These are phyloP conservation scores for Capronia epimyces DNA, from an alignment of 2,329 filamentous ascomycete species.

Conservation along the genomic window DNA sequence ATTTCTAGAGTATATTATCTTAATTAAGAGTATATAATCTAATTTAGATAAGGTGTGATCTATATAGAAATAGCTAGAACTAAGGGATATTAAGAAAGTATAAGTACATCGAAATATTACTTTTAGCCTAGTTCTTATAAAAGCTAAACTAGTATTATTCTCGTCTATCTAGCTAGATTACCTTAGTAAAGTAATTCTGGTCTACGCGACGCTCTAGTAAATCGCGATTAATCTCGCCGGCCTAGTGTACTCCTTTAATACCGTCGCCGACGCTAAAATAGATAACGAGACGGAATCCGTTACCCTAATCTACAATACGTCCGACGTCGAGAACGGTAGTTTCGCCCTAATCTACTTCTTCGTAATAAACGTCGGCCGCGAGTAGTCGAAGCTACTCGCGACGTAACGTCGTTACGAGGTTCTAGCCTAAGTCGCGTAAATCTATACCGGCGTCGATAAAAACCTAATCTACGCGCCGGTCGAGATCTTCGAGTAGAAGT, in stretches of 20 bases:
- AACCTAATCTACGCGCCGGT: slow-evolving; percentile 1
- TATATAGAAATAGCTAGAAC: too few relatives aligned
- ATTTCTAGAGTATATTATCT: too few relatives aligned
- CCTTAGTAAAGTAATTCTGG: slow-evolving; percentile 49
- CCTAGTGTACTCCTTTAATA: slow-evolving; percentile 40
- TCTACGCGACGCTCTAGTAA: slow-evolving; percentile 46
- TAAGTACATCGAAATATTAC: slow-evolving; percentile 43
- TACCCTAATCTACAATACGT: slow-evolving; percentile 45
- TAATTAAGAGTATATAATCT: too few relatives aligned
- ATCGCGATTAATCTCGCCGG: slow-evolving; percentile 34
- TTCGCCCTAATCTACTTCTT: slow-evolving; percentile 35
- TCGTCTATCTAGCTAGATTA: slow-evolving; percentile 41
- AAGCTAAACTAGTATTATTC: slow-evolving; percentile 36
- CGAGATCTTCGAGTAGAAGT: slow-evolving; percentile 22
- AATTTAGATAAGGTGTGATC: too few relatives aligned
- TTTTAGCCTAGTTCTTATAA: slow-evolving; percentile 47
- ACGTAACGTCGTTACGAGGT: slow-evolving; percentile 5
- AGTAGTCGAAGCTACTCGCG: slow-evolving; percentile 4
- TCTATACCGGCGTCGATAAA: background rate
- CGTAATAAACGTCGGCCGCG: slow-evolving; percentile 18
- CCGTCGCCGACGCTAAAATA: too few relatives aligned
- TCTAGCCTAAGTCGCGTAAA: slow-evolving; percentile 2
- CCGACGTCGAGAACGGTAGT: slow-evolving; percentile 27
- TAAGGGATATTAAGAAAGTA: too few relatives aligned
- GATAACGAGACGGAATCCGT: slow-evolving; percentile 46